Percentiles rank a stretch among this genome's conserved stretches.
These are phyloP conservation scores for Mucor mucedo DNA, from an alignment of 371 early-diverging fungal species.

Conservation along the genomic window DNA sequence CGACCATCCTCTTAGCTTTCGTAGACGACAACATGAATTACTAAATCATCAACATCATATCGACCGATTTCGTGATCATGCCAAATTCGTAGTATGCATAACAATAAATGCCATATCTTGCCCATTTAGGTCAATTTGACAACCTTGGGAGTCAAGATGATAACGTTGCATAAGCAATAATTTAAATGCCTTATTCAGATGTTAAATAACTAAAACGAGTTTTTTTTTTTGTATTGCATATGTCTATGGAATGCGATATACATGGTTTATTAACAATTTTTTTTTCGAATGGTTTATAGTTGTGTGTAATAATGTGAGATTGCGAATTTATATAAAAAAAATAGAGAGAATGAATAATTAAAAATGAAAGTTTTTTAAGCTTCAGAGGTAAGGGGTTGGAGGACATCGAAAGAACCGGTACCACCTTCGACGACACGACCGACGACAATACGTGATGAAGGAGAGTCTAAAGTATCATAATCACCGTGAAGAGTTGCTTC, in stretches of 20 bases:
- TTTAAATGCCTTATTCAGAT: no score
- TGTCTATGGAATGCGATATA: conserved; percentile 5
- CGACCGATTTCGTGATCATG: no score
- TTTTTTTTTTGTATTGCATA: background rate
- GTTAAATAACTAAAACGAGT: background rate
- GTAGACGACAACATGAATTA: no score
- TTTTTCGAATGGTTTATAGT: background rate
- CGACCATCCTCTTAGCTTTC: no score
- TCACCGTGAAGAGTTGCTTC: conserved; percentile 90
- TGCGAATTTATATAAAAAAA: conserved; percentile 6
- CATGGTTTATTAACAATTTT: conserved; percentile 3
- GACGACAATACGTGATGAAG: conserved; percentile 92
- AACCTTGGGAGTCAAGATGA: no score
- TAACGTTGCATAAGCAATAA: no score
- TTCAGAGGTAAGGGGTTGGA: conserved; percentile 58
- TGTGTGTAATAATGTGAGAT: conserved; percentile 3
- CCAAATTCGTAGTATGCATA: no score
- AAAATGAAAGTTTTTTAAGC: conserved; percentile 17
- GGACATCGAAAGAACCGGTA: conserved; percentile 94
- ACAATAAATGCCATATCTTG: no score
- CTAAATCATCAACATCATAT: no score
- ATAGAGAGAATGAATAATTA: conserved; percentile 10
- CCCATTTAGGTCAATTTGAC: no score
- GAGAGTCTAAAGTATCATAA: conserved; percentile 86
- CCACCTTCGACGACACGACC: conserved; percentile 94